phyloP scores from a whole-genome alignment of 106 monocot genomes.

The Triglochin maritima region DNA sequence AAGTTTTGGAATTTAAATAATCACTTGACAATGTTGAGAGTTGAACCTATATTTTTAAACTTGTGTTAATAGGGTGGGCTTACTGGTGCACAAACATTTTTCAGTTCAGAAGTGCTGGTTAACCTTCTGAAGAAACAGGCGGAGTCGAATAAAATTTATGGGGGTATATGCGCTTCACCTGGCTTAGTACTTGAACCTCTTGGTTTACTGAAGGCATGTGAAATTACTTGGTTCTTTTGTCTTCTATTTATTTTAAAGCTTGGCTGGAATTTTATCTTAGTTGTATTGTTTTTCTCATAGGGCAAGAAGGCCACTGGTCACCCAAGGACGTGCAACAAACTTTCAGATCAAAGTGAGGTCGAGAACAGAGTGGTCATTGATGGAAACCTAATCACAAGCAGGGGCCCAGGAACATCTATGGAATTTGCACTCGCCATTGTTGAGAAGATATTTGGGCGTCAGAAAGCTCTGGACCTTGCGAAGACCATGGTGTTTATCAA shows the following conservation, averaged over 20 bases:
- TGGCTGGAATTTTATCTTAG: background rate
- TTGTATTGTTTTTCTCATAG: constrained; percentile 17
- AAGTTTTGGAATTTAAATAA: too few relatives aligned
- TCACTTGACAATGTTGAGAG: too few relatives aligned
- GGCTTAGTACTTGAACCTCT: constrained; percentile 70
- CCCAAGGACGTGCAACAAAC: constrained; percentile 54
- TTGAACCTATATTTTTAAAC: background rate
- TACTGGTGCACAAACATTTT: constrained; percentile 50
- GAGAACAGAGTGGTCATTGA: constrained; percentile 67
- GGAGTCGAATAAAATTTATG: constrained; percentile 43
- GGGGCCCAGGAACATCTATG: constrained; percentile 69
- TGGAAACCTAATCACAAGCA: constrained; percentile 87
- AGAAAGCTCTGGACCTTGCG: constrained; percentile 50
- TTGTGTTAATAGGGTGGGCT: constrained; percentile 41
- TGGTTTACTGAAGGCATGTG: constrained; percentile 68
- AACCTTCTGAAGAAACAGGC: constrained; percentile 59
- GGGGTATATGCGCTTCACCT: constrained; percentile 84
- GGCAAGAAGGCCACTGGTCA: constrained; percentile 79
- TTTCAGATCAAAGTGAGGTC: constrained; percentile 48
- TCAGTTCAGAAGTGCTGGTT: constrained; percentile 58
- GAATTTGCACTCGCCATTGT: constrained; percentile 55
- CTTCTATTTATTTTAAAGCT: background rate
- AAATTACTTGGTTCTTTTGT: background rate
- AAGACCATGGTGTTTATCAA: constrained; percentile 35
- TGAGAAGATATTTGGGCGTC: constrained; percentile 64